Percentiles rank a stretch among this genome's conserved stretches.
Evolutionary conservation across 345 rosid genomes (phyloP).

Genomic region (Populus alba): DNA sequence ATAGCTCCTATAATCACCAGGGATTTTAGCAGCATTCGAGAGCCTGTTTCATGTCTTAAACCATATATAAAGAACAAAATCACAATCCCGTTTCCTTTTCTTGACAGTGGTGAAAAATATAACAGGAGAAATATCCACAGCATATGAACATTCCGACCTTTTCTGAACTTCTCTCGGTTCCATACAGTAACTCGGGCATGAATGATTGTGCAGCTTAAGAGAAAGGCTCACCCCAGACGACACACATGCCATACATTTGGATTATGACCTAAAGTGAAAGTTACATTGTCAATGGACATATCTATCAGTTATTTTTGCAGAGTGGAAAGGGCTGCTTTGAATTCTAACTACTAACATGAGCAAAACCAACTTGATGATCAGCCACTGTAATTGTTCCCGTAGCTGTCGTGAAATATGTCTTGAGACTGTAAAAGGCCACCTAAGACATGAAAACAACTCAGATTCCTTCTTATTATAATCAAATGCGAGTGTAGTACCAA

Average conservation of each 20-base stretch:
- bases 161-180: slow-evolving; percentile 50
- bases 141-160: slow-evolving; percentile 38
- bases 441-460: slow-evolving; percentile 26
- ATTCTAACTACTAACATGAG: background rate
- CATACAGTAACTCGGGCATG: slow-evolving; percentile 80
- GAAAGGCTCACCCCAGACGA: slow-evolving; percentile 84
- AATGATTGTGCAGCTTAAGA: slow-evolving; percentile 94
- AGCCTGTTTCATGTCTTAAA: slow-evolving; percentile 46
- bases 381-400: slow-evolving; percentile 75
- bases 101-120: background rate
- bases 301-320: background rate
- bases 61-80: background rate
- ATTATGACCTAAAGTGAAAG: slow-evolving; percentile 51
- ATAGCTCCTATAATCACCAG: slow-evolving; percentile 64
- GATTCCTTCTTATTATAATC: background rate
- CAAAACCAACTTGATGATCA: slow-evolving; percentile 75
- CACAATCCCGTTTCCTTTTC: background rate
- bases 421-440: slow-evolving; percentile 75
- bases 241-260: slow-evolving; percentile 62
- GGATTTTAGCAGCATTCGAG: slow-evolving; percentile 76
- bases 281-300: background rate
- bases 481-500: background rate
- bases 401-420: slow-evolving; percentile 74
- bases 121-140: background rate
- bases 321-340: background rate